Base-by-base conservation (phyloP, 768 basidiomycete genomes). In the Sarcodon aspratus region DNA sequence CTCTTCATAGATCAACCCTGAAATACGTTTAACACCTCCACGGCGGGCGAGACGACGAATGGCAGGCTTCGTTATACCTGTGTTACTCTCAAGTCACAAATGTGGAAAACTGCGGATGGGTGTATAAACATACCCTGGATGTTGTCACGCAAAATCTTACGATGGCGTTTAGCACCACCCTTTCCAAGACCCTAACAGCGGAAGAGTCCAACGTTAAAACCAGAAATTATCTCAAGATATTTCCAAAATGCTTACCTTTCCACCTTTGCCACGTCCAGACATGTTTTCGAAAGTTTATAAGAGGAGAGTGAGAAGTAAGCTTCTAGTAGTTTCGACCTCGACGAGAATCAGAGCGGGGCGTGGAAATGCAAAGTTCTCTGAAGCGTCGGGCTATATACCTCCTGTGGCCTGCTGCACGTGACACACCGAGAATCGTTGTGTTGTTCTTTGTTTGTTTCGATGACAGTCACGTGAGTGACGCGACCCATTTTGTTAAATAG, bases 41-140 rank as follows among this genome's bases (percentile, higher is more conserved):
- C 78, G 72, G 55, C 78, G 75, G 38, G 78, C 78, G 53, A 80
- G 75, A 42, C 13, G 90, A 75, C 85, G 87, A 66, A 95, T 81
- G 60, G 85, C 91, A 56, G 91, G 88, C 76, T 94, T 85, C 55
- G 85, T 94, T 67, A 85, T 93, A 74, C 78, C 86, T 80, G 63
- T 27, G 21, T 27, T 27, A 27, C 21, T 27, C 5, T 27, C 5
- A 27, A 27, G 21, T 38, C 3, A 13, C 6, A 13, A 18, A 38
- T 18, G 37, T 6, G 3, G 13, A 13, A 38, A 18, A 67, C 78
- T 75, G 63, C 74, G 74, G 66, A 79, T 64, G 60, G 69, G 76
- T 52, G 78, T 77, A 67, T 80, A 57, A 78, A 79, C 59, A 80
- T 80, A 63, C 86, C 89, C 66, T 87, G 85, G 53, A 85, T 84